phyloP scores from a whole-genome alignment of 2,329 filamentous ascomycete genomes.

The Xylariomycetidae sp. region DNA sequence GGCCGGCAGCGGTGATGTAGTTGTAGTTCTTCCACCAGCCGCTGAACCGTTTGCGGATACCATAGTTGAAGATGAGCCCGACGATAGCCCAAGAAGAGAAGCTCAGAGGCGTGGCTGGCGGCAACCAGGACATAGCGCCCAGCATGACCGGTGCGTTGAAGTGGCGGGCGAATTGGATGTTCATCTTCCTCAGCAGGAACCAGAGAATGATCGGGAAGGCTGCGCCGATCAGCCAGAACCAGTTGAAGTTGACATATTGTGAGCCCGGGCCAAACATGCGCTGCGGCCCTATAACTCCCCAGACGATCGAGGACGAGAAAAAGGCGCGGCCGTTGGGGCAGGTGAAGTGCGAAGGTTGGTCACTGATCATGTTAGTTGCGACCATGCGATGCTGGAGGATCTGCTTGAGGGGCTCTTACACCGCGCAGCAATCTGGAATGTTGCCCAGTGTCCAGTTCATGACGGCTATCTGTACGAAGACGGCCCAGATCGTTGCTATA shows the following conservation, averaged over 20 bases:
- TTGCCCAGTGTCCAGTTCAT: conserved; percentile 43
- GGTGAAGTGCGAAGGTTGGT: conserved; percentile 37
- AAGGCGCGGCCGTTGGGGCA: conserved; percentile 36
- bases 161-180: conserved; percentile 39
- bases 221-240: conserved; percentile 50
- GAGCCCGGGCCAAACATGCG: conserved; percentile 50
- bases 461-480: conserved; percentile 43
- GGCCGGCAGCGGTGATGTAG: conserved; percentile 35
- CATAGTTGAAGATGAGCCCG: conserved; percentile 55
- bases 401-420: conserved; percentile 12
- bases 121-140: conserved; percentile 47
- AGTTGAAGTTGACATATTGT: conserved; percentile 47
- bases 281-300: conserved; percentile 53
- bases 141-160: conserved; percentile 55
- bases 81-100: conserved; percentile 56
- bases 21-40: conserved; percentile 55
- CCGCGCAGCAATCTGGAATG: conserved; percentile 38
- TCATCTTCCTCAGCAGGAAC: conserved; percentile 36
- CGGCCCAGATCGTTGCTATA: conserved; percentile 43
- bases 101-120: conserved; percentile 55
- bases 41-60: conserved; percentile 46
- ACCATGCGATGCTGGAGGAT: neutral
- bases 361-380: conserved; percentile 31
- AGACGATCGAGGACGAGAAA: conserved; percentile 51
- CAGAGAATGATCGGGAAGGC: conserved; percentile 44